Evolutionary conservation across 1,284 basidiomycete species (phyloP), one percentile per base, ranked within the genome.

Genomic region (Fomitopsis palustris): DNA sequence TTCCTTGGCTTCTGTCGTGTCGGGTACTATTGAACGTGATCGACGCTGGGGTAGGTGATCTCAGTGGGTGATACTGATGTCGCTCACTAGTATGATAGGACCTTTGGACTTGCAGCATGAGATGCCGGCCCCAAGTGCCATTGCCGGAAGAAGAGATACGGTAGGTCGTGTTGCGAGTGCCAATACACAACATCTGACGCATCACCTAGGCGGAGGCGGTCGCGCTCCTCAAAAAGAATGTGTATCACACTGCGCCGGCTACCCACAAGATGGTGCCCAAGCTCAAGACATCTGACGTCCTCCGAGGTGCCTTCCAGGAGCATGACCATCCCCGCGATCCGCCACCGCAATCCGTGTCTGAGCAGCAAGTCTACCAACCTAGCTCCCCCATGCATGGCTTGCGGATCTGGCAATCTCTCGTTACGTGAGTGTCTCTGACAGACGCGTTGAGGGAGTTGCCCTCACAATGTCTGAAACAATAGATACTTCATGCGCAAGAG

Each of bases 141-240:
- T 90, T 59, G 86, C 83, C 2, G 82, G 78, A 17, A 75, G 87
- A 51, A 74, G 78, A 39, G 86, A 88, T 66, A 88, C 85, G 25
- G 84, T 82, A 60, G 58, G 80, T 23, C 42, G 27, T 41, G 17
- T 49, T 54, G 19, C 19, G n/a, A 25, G 59, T 54, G 14, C 12
- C 29, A 53, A 21, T 54, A 31, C 6, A 25, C 17, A 17, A 10
- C 6, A 21, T 25, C 29, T 54, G 14, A 47, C 19, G 16, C 37
- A 33, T 14, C 33, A 56, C 47, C 16, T 59, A 87, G 84, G 74
- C 70, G 10, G 85, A 86, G 63, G 77, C 83, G 3, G 68, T 85
- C 5, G 82, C 83, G 10, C 73, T 87, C 17, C 64, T 85, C 49
- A 82, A 80, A 74, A 85, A 81, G 72, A 76, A 70, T 52, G 80